Percentiles rank a stretch among this genome's conserved stretches.
Conservation (phyloP, 441 rosid species). For the Jatropha podagrica region DNA sequence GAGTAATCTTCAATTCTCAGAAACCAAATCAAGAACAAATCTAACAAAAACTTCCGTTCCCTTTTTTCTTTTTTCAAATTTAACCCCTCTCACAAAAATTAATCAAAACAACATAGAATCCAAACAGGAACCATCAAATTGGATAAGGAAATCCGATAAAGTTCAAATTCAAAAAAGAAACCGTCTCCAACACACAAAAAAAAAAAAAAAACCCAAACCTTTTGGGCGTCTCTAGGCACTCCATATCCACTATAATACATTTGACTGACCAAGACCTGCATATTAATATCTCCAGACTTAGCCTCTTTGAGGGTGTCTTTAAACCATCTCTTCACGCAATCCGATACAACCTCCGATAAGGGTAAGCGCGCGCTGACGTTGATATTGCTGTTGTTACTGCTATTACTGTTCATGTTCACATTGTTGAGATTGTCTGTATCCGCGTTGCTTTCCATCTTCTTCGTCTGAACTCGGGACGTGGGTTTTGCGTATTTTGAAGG, state of each 20-base stretch:
- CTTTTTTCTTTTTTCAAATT: no score
- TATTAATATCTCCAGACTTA: conserved; percentile 75
- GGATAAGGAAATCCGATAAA: neutral
- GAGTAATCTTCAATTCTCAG: neutral
- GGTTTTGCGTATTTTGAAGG: conserved; percentile 40
- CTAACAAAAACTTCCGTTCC: neutral
- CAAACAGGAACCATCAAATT: neutral
- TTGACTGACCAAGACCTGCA: conserved; percentile 87
- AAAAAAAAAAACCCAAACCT: conserved; percentile 34
- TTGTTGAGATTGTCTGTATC: conserved; percentile 18
- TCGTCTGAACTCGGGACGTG: conserved; percentile 20
- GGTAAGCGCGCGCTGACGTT: conserved; percentile 41
- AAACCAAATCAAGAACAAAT: no score
- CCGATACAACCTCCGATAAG: conserved; percentile 74
- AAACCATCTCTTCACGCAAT: conserved; percentile 92
- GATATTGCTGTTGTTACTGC: conserved; percentile 4
- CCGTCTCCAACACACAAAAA: conserved; percentile 5
- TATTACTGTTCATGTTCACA: conserved; percentile 9
- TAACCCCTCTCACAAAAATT: neutral
- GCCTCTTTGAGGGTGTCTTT: conserved; percentile 92
- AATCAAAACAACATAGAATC: neutral
- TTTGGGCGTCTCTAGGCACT: conserved; percentile 53
- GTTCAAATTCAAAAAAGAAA: neutral
- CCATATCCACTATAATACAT: conserved; percentile 96
- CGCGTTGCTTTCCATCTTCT: conserved; percentile 42